Conservation (phyloP, 257 asterid genomes). For the Thymus quinquecostatus region DNA sequence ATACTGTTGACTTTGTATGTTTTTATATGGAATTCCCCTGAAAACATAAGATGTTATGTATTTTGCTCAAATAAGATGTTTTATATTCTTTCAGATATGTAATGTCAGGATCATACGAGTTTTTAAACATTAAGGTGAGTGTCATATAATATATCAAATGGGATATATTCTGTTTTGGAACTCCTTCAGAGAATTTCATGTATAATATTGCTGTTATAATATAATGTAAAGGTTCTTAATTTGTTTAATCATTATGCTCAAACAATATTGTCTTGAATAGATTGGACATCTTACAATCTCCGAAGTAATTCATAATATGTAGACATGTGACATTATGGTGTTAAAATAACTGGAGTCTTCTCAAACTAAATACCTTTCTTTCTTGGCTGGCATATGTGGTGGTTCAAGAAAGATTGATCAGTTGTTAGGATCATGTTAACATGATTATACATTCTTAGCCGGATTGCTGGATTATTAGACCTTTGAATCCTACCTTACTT, state of each 20-base stretch:
- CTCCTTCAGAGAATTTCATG: not conserved
- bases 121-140: not conserved
- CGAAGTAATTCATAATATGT: not conserved
- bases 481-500: not conserved
- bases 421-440: not conserved
- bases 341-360: not conserved
- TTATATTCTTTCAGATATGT: no score
- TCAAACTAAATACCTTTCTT: not conserved
- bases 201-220: not conserved
- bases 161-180: not conserved
- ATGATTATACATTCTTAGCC: not conserved
- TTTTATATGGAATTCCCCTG: not conserved
- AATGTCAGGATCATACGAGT: not conserved
- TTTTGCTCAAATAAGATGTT: no score
- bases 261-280: not conserved
- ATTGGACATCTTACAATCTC: not conserved
- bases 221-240: not conserved
- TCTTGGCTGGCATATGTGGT: not conserved
- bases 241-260: not conserved
- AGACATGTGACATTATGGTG: not conserved
- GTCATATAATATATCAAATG: no score
- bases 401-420: not conserved
- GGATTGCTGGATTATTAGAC: not conserved
- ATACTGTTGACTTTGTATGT: not conserved
- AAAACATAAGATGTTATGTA: no score